Conservation (phyloP, 768 basidiomycete genomes). For the Podaxis sp. region DNA sequence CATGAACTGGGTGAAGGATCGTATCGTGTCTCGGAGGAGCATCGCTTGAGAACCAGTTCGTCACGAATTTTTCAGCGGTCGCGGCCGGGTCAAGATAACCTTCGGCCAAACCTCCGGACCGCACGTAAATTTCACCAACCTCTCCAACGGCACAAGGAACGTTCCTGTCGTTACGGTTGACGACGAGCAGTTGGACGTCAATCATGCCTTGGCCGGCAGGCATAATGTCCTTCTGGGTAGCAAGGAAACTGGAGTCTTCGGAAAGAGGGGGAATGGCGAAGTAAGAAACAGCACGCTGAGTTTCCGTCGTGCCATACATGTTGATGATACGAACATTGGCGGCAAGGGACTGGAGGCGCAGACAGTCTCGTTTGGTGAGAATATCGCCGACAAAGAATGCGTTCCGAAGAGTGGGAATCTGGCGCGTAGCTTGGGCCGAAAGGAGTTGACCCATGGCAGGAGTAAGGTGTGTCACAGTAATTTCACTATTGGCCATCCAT, state of each 20-base stretch:
- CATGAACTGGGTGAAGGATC: constrained; percentile 54
- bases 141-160: constrained; percentile 92
- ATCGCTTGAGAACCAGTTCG: constrained; percentile 79
- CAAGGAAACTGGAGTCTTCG: constrained; percentile 84
- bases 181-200: constrained; percentile 94
- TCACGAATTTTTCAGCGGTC: constrained; percentile 87
- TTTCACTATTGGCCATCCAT: constrained; percentile 92
- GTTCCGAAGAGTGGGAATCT: constrained; percentile 81
- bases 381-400: constrained; percentile 99
- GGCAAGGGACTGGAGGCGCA: constrained; percentile 89
- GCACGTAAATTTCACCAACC: constrained; percentile 97
- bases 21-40: constrained; percentile 59
- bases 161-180: constrained; percentile 83
- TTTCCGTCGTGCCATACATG: constrained; percentile 99
- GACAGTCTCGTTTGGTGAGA: constrained; percentile 96
- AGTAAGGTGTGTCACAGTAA: constrained; percentile 96
- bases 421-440: constrained; percentile 71
- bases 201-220: constrained; percentile 97
- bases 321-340: constrained; percentile 93
- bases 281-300: constrained; percentile 97
- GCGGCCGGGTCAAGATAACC: constrained; percentile 86
- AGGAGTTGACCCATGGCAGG: constrained; percentile 99
- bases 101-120: constrained; percentile 92
- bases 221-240: constrained; percentile 95
- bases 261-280: constrained; percentile 86